phyloP scores from a whole-genome alignment of 768 basidiomycete genomes.

The Lenzites betulinus region DNA sequence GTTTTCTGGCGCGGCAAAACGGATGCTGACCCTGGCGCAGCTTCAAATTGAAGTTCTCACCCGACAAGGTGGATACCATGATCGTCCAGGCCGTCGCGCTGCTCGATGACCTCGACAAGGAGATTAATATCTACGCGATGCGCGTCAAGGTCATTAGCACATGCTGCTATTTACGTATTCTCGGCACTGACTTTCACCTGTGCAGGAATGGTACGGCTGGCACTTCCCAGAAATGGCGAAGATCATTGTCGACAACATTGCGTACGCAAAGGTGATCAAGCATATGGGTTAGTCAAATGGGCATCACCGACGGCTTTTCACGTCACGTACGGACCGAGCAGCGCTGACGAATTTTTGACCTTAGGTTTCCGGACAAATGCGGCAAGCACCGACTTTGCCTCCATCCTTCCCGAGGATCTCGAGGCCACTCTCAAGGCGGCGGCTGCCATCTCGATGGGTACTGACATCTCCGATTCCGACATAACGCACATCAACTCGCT shows the following conservation, averaged over 20 bases:
- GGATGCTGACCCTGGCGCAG: slow-evolving; percentile 39
- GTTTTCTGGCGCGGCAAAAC: neutral
- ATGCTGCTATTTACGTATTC: neutral
- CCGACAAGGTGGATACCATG: slow-evolving; percentile 99
- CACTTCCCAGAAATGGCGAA: slow-evolving; percentile 99
- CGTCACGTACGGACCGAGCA: neutral
- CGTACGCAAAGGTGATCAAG: slow-evolving; percentile 93
- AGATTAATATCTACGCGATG: slow-evolving; percentile 99
- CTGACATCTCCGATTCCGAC: slow-evolving; percentile 96
- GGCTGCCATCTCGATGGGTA: slow-evolving; percentile 99
- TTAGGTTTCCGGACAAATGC: slow-evolving; percentile 95
- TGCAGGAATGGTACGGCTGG: slow-evolving; percentile 99
- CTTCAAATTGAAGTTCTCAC: slow-evolving; percentile 99
- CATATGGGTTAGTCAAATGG: slow-evolving; percentile 68
- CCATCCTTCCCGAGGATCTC: slow-evolving; percentile 95
- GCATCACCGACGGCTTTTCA: no score
- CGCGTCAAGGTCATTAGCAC: slow-evolving; percentile 77
- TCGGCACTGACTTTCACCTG: neutral
- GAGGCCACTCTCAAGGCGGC: slow-evolving; percentile 94
- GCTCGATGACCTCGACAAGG: slow-evolving; percentile 98
- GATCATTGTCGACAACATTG: slow-evolving; percentile 95
- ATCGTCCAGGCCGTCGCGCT: slow-evolving; percentile 98
- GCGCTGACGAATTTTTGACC: neutral
- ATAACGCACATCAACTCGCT: slow-evolving; percentile 96
- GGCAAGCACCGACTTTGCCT: slow-evolving; percentile 77